A percentile compares a stretch with the other conserved stretches of the same genome.
phyloP scores from a whole-genome alignment of 2,329 filamentous ascomycete species.

The Beauveria varroae region DNA sequence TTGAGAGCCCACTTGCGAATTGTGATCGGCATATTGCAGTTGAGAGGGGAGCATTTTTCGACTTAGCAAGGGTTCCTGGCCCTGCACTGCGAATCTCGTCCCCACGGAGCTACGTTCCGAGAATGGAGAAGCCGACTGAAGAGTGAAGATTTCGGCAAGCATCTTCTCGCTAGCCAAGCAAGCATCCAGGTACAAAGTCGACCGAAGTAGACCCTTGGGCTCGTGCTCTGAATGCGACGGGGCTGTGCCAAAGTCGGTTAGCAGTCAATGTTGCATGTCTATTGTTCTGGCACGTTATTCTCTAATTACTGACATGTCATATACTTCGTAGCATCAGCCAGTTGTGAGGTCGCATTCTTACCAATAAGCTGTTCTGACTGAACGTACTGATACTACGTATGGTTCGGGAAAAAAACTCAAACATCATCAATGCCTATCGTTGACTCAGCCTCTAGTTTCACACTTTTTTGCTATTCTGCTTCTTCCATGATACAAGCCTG shows the following conservation, averaged over 20 bases:
- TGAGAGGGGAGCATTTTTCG: not conserved
- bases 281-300: not conserved
- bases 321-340: too few relatives aligned
- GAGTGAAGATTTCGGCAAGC: not conserved
- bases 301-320: too few relatives aligned
- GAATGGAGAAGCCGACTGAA: not conserved
- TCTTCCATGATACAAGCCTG: too few relatives aligned
- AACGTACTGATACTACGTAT: too few relatives aligned
- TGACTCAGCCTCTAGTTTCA: too few relatives aligned
- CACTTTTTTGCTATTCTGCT: too few relatives aligned
- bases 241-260: not conserved
- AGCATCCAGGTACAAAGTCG: not conserved
- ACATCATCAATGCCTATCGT: too few relatives aligned
- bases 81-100: not conserved
- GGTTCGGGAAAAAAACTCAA: too few relatives aligned
- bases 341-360: too few relatives aligned
- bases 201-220: not conserved
- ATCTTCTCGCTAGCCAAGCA: not conserved
- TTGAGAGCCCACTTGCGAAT: not conserved
- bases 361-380: too few relatives aligned
- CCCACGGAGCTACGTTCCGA: not conserved
- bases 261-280: not conserved
- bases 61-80: not conserved
- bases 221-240: slow-evolving; percentile 1
- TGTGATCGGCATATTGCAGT: not conserved